A percentile compares a stretch with the other conserved stretches of the same genome.
Evolutionary conservation across 352 stramenopile genomes (phyloP).

Genomic region (Phytophthora cryptogea): DNA sequence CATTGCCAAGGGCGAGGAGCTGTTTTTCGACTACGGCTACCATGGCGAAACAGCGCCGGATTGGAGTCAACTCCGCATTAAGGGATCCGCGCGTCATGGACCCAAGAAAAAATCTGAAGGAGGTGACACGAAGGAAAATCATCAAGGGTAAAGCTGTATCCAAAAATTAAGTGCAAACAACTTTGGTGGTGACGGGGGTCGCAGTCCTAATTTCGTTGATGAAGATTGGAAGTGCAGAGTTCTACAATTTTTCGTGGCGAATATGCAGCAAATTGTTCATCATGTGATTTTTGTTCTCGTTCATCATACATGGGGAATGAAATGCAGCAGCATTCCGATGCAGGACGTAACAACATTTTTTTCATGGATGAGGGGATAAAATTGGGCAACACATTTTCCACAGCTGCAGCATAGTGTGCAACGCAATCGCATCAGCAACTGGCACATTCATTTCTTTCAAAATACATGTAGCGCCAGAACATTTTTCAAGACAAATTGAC

Average conservation of each 20-base stretch:
- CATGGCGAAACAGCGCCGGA: constrained; percentile 60
- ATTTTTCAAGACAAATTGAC: too few relatives aligned
- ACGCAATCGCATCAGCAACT: too few relatives aligned
- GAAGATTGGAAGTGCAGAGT: background rate
- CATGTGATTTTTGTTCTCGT: background rate
- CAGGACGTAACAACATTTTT: too few relatives aligned
- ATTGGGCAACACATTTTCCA: too few relatives aligned
- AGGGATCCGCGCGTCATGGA: constrained; percentile 28
- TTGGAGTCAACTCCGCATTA: constrained; percentile 68
- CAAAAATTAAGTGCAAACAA: background rate
- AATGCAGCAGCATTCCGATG: background rate
- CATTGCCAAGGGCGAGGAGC: constrained; percentile 82
- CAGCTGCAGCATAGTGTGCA: too few relatives aligned
- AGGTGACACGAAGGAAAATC: constrained; percentile 29
- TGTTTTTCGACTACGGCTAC: constrained; percentile 80
- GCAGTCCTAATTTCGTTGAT: background rate
- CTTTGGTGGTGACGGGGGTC: background rate
- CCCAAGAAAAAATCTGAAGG: constrained; percentile 27
- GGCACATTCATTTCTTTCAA: too few relatives aligned
- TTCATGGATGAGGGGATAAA: too few relatives aligned
- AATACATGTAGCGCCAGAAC: too few relatives aligned
- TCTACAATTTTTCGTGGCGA: background rate
- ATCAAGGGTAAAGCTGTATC: constrained; percentile 11
- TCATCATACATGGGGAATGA: background rate
- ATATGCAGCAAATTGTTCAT: background rate